Evolutionary conservation across 2,329 filamentous ascomycete species (phyloP), one percentile per base, ranked within the genome.

Genomic region (Pseudocercospora fuligena): DNA sequence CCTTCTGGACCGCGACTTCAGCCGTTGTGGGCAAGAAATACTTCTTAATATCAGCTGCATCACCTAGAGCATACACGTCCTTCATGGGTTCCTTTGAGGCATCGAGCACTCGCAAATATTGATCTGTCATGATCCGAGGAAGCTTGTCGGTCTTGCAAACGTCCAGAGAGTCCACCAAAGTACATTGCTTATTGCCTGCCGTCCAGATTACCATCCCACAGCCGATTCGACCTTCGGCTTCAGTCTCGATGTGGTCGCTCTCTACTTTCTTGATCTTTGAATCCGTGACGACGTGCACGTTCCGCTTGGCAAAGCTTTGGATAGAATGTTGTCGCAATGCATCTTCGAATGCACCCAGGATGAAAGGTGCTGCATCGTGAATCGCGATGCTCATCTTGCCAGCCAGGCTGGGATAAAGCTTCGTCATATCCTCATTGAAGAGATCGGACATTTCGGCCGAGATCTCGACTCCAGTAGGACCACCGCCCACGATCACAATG

Each of bases 401-500:
- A 16, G 77, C 77, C 1, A 83, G 73, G 27, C 78, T 73, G 1
- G 82, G 81, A 66, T 82, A 83, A 16, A 83, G 70, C 25, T 75
- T 73, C 7, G 73, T 68, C 66, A 82, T 73, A 51, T 80, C 79
- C 5, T 78, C 71, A 14, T 79, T 70, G 66, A 78, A 79, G 1
- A 83, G 75, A 62, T 83, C 82, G 46, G 76, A 79, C 16, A 83
- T 72, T 66, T 83, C 81, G 7, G 81, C 81, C 1, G 81, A 78
- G 1, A 82, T 72, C 64, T 82, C 80, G 43, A 82, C 78, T 27
- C 80, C 81, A 6, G 78, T 80, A 0, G 81, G 78, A 6, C 81
- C 80, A n/a, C 80, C 80, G 36, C 80, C 81, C 1, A 82, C 78
- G 47, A 82, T 76, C 43, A 77, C 73, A 54, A 82, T 77, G 61